A percentile compares a stretch with the other conserved stretches of the same genome.
phyloP scores from a whole-genome alignment of 441 rosid genomes.

The Eruca vesicaria region DNA sequence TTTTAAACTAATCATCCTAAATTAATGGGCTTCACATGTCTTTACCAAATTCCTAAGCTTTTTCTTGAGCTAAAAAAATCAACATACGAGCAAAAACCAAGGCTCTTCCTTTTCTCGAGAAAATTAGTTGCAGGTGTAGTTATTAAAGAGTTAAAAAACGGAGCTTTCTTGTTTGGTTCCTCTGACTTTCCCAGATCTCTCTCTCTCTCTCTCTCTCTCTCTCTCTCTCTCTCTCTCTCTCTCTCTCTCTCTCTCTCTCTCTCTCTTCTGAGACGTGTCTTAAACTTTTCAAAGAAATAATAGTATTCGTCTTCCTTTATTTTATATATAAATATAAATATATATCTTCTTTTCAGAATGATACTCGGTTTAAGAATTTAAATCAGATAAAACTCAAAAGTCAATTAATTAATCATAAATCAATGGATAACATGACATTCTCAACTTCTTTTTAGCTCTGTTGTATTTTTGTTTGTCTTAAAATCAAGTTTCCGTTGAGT shows the following conservation, averaged over 20 bases:
- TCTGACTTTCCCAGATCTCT: constrained; percentile 11
- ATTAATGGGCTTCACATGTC: constrained; percentile 29
- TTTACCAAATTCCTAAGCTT: constrained; percentile 19
- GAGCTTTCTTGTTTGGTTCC: constrained; percentile 26
- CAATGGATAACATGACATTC: constrained; percentile 3
- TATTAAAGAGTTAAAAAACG: not conserved
- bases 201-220: constrained; percentile 18
- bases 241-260: constrained; percentile 12
- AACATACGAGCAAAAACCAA: constrained; percentile 11
- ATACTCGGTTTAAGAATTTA: not conserved
- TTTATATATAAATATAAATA: not conserved
- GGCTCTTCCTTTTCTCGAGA: constrained; percentile 26
- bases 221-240: constrained; percentile 19
- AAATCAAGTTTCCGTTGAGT: not conserved
- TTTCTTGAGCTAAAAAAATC: not conserved
- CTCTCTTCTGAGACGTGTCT: constrained; percentile 17
- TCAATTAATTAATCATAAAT: not conserved
- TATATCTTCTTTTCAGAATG: not conserved
- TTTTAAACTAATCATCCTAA: constrained; percentile 8
- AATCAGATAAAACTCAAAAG: not conserved
- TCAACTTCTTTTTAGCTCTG: constrained; percentile 14
- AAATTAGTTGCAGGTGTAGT: constrained; percentile 23
- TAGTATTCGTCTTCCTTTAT: not conserved
- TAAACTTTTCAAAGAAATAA: constrained; percentile 4
- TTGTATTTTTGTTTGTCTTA: not conserved